Base-by-base conservation (phyloP, 2,329 filamentous ascomycete species). In the Claviceps purpurea region DNA sequence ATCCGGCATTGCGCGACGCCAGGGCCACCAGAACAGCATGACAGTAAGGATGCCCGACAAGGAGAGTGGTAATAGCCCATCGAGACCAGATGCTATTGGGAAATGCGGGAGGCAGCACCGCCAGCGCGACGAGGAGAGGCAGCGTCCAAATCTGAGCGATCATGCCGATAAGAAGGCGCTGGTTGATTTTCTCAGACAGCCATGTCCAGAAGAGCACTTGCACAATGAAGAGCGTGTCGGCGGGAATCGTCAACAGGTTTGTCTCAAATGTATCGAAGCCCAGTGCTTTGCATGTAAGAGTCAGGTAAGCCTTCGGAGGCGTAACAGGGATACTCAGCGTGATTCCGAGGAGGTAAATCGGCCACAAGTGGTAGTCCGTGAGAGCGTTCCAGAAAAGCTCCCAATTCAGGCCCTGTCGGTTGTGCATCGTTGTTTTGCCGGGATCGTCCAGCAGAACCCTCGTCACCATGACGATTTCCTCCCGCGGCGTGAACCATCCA, bases 401-500 rank as follows among this genome's bases (percentile, higher is more conserved):
- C 2, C 67, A 64, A 0, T 72, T 74, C n/a, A 81, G 67, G 0
- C 72, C 72, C 59, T 80, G 70, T 5, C 77, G 72, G 53, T 80
- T 81, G 59, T 80, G 75, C 74, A 82, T 79, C 49, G 73, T 71
- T 40, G 57, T 57, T 47, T 63, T 78, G 18, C 69, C 70, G 0
- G 77, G 78, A 52, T 81, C 79, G 46, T 83, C 79, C 2, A 79
- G 73, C 11, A 70, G 59, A 2, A 71, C 61, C 0, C 81, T 70
- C 53, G 81, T 82, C n/a, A 81, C 77, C 18, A 81, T 70, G 50
- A 81, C 81, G 39, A 66, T 64, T 53, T 78, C 73, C 55, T 80
- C 76, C 11, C 59, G 70, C 49, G 74, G 72, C n/a, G 62, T 74
- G 64, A 81, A 81, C 78, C 78, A 81, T 4, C 74, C 70, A n/a